phyloP scores from a whole-genome alignment of 2,329 filamentous ascomycete species.

The Cyphellophora europaea region DNA sequence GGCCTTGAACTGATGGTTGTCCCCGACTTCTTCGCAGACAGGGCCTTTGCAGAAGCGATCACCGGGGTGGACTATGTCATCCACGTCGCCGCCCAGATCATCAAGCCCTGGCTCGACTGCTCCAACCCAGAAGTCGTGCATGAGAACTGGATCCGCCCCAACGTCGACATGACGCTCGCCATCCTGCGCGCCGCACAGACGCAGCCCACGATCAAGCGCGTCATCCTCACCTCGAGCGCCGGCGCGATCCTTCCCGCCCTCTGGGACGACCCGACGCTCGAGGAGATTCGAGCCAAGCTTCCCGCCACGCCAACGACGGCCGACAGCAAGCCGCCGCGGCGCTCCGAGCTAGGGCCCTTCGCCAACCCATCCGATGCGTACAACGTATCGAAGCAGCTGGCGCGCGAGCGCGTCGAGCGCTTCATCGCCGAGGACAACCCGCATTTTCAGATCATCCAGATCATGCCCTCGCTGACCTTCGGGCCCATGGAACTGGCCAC shows the following conservation, averaged over 20 bases:
- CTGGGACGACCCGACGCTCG: no score
- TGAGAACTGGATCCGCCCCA: constrained; percentile 43
- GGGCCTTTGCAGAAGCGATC: constrained; percentile 60
- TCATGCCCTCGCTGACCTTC: constrained; percentile 54
- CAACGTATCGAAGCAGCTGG: constrained; percentile 50
- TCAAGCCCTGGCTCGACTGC: constrained; percentile 3
- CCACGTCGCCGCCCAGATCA: constrained; percentile 21
- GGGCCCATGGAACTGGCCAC: constrained; percentile 32
- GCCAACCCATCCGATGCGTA: constrained; percentile 26
- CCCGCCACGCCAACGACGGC: background rate
- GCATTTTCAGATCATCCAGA: constrained; percentile 50
- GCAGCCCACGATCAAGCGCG: constrained; percentile 58
- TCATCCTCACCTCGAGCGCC: constrained; percentile 62
- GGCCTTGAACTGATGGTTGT: constrained; percentile 59
- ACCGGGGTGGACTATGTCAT: constrained; percentile 34
- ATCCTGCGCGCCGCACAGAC: constrained; percentile 51
- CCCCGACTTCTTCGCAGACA: constrained; percentile 60
- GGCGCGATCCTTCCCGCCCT: constrained; percentile 44
- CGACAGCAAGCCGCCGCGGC: background rate
- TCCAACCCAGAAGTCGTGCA: no score
- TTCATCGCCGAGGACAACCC: constrained; percentile 49
- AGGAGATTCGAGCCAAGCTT: no score
- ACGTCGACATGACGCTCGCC: constrained; percentile 54
- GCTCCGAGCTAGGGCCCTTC: constrained; percentile 14
- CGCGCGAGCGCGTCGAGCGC: constrained; percentile 57